Evolutionary conservation across 164 flowering plant genomes (phyloP).

Genomic region (Akebia trifoliata): DNA sequence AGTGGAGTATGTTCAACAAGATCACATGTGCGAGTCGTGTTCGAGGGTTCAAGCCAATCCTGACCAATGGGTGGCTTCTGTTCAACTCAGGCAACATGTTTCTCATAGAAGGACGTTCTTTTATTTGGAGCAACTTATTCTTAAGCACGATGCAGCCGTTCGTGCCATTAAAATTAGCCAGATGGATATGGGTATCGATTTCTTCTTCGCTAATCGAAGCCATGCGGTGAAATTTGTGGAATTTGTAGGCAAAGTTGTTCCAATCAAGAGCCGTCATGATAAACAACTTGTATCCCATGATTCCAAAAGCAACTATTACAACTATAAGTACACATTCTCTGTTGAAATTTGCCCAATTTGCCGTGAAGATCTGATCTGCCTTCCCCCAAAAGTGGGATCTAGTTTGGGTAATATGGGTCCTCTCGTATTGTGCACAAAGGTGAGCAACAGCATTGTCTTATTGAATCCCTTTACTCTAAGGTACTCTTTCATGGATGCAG

Average conservation of each 20-base stretch:
- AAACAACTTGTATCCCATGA: conserved; percentile 64
- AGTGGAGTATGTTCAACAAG: conserved; percentile 57
- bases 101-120: conserved; percentile 62
- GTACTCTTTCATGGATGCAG: conserved; percentile 49
- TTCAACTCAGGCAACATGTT: conserved; percentile 60
- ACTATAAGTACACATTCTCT: conserved; percentile 55
- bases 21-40: conserved; percentile 59
- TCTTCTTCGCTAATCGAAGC: conserved; percentile 55
- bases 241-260: conserved; percentile 50
- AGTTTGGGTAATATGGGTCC: conserved; percentile 62
- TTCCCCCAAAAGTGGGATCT: conserved; percentile 45
- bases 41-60: conserved; percentile 57
- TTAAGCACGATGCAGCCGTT: conserved; percentile 57
- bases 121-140: conserved; percentile 59
- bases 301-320: conserved; percentile 44
- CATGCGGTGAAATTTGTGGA: conserved; percentile 53
- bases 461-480: conserved; percentile 57
- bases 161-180: conserved; percentile 54
- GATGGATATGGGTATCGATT: conserved; percentile 58
- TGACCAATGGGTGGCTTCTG: conserved; percentile 63
- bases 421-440: conserved; percentile 59
- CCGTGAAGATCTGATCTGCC: conserved; percentile 62
- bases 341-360: conserved; percentile 62
- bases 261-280: conserved; percentile 36
- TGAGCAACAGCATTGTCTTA: conserved; percentile 44